These are phyloP conservation scores for Akebia trifoliata DNA, from an alignment of 164 flowering plant genomes.

Conservation along the genomic window DNA sequence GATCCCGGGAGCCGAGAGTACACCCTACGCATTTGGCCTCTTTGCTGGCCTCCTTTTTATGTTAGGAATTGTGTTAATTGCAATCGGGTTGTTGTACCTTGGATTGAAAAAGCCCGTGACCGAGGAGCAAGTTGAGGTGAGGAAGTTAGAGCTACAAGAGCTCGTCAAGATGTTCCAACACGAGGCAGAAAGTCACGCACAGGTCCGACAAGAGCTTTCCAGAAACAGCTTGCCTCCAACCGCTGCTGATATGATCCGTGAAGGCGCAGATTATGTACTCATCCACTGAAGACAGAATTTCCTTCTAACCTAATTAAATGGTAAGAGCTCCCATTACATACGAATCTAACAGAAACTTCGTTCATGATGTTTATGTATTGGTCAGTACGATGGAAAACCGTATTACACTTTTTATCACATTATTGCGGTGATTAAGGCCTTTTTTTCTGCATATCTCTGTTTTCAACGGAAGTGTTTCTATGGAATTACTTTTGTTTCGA, in stretches of 20 bases:
- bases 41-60: constrained; percentile 54
- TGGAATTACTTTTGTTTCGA: no score
- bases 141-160: constrained; percentile 75
- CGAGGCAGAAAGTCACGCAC: constrained; percentile 91
- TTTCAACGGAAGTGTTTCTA: no score
- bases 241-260: constrained; percentile 24
- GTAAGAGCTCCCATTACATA: no score
- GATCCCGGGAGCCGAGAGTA: constrained; percentile 65
- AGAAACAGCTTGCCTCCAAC: constrained; percentile 53
- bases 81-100: constrained; percentile 55
- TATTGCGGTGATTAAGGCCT: no score
- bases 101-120: constrained; percentile 64
- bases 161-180: constrained; percentile 88
- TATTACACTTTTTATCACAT: no score
- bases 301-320: no score
- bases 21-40: constrained; percentile 85
- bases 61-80: constrained; percentile 56
- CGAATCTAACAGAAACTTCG: no score
- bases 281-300: constrained; percentile 13
- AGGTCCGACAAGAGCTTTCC: constrained; percentile 41
- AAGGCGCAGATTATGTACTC: constrained; percentile 20
- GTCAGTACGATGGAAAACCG: no score
- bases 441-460: no score
- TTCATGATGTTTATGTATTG: no score
- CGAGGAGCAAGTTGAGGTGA: constrained; percentile 63